Percentiles rank a stretch among this genome's conserved stretches.
These are phyloP conservation scores for Yarrowia sp. DNA, from an alignment of 805 yeast species.

Conservation along the genomic window DNA sequence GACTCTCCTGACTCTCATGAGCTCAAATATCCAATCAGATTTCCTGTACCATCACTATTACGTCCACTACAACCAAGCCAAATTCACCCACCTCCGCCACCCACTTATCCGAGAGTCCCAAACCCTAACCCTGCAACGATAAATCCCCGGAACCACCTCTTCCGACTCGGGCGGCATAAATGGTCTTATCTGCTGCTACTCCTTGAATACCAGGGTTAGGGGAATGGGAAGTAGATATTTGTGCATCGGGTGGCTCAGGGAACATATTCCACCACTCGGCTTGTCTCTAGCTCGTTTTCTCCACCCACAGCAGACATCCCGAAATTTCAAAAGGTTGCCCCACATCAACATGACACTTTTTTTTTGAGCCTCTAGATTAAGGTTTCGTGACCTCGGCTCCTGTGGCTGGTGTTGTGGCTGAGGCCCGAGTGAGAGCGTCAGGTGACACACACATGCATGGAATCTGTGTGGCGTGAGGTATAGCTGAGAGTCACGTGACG, in stretches of 20 bases:
- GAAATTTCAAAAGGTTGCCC: not conserved
- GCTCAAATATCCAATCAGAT: not conserved
- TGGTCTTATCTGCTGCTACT: not conserved
- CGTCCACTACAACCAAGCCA: not conserved
- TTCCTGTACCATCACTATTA: not conserved
- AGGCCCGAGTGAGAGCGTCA: not conserved
- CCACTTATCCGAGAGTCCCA: not conserved
- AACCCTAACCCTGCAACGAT: conserved; percentile 4
- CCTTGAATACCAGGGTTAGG: no score
- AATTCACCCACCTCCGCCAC: not conserved
- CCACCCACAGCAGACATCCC: no score
- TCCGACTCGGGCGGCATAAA: conserved; percentile 16
- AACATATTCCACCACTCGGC: no score
- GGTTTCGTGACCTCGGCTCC: not conserved
- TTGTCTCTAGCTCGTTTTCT: no score
- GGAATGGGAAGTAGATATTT: not conserved
- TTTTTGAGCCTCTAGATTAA: not conserved
- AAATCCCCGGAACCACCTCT: conserved; percentile 6
- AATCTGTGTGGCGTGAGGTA: not conserved
- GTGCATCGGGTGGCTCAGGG: not conserved
- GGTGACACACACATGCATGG: not conserved
- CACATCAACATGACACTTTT: not conserved
- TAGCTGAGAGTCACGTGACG: not conserved
- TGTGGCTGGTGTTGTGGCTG: conserved; percentile 14
- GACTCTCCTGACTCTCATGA: not conserved